Percentiles rank a stretch among this genome's conserved stretches.
phyloP scores from a whole-genome alignment of 2,329 filamentous ascomycete species.

The Sarocladium oryzae region DNA sequence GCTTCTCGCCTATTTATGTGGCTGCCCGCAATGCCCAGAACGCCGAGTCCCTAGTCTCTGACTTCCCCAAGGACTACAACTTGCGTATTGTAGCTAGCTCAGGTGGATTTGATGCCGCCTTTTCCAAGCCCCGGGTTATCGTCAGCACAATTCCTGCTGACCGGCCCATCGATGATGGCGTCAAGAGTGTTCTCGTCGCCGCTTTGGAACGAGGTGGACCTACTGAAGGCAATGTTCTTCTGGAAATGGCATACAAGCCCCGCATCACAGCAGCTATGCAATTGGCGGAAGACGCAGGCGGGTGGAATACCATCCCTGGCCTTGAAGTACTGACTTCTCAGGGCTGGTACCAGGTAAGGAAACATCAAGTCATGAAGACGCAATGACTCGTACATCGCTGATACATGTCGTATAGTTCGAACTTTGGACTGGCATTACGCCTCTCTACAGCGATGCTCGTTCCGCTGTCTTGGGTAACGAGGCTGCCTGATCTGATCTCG shows the following conservation, averaged over 20 bases:
- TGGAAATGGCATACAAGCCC: conserved; percentile 98
- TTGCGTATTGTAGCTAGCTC: conserved; percentile 54
- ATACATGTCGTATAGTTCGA: conserved; percentile 51
- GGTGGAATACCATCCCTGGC: conserved; percentile 80
- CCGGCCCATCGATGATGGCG: conserved; percentile 65
- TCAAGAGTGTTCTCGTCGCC: conserved; percentile 45
- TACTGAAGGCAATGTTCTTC: conserved; percentile 46
- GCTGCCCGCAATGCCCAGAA: conserved; percentile 70
- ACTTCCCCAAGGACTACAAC: conserved; percentile 69
- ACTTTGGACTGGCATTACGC: conserved; percentile 76
- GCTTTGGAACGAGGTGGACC: conserved; percentile 38
- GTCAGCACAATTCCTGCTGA: conserved; percentile 91
- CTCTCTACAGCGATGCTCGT: conserved; percentile 64
- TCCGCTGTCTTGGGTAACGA: conserved; percentile 43
- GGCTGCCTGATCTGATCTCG: not conserved
- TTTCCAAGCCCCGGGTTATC: conserved; percentile 57
- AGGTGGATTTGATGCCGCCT: conserved; percentile 38
- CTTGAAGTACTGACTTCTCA: conserved; percentile 86
- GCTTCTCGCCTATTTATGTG: conserved; percentile 80
- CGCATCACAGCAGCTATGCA: conserved; percentile 77
- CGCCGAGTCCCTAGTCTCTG: conserved; percentile 57
- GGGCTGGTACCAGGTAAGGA: conserved; percentile 73
- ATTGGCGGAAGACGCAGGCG: conserved; percentile 62
- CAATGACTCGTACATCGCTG: conserved; percentile 13
- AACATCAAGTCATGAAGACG: not conserved